Conservation (phyloP, 169 alveolate genomes). For the Sarcocystis neurona region DNA sequence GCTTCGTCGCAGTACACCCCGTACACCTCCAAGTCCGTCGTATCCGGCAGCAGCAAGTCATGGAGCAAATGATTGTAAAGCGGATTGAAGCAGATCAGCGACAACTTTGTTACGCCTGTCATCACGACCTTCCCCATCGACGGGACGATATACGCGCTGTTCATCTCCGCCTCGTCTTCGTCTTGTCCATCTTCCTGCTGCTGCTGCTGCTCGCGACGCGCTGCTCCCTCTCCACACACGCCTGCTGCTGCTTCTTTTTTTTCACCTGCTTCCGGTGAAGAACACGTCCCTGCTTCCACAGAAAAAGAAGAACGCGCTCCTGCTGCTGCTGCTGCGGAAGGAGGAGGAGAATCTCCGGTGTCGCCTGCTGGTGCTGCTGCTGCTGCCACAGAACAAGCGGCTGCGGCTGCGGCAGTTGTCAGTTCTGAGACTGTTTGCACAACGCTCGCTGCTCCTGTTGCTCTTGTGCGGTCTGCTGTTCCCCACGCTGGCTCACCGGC, state of each 20-base stretch:
- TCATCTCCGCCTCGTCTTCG: background rate
- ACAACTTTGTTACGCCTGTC: background rate
- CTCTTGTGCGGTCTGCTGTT: too few species aligned
- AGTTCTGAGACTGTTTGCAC: too few species aligned
- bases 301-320: too few species aligned
- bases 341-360: too few species aligned
- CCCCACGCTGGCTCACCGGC: too few species aligned
- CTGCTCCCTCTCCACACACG: background rate
- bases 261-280: background rate
- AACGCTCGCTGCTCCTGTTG: too few species aligned
- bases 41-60: background rate
- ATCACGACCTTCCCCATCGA: constrained; percentile 6
- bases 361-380: too few species aligned
- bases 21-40: background rate
- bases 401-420: too few species aligned
- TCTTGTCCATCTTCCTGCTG: background rate
- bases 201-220: background rate
- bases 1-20: background rate
- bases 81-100: background rate
- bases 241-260: background rate
- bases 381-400: too few species aligned
- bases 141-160: background rate
- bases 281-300: too few species aligned
- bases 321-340: too few species aligned
- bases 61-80: background rate